phyloP scores from a whole-genome alignment of 2,329 filamentous ascomycete species.

The Myriangium duriaei region DNA sequence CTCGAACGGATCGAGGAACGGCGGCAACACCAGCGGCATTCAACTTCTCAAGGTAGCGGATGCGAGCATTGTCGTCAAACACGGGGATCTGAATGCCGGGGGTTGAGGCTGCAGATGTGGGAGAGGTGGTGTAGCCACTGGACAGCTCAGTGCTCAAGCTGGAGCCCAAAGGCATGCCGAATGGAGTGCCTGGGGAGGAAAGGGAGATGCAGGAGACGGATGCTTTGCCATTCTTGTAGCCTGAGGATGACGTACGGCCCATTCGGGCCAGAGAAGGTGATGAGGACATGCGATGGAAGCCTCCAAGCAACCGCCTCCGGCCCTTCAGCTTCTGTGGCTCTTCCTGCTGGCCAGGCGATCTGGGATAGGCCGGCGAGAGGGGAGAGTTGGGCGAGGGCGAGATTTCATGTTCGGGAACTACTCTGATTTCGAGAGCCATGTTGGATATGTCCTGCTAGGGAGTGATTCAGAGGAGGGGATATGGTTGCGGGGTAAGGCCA shows the following conservation, averaged over 20 bases:
- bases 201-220: conserved; percentile 55
- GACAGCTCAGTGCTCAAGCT: conserved; percentile 46
- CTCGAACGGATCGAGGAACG: conserved; percentile 38
- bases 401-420: neutral
- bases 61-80: conserved; percentile 42
- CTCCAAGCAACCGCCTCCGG: conserved; percentile 57
- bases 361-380: neutral
- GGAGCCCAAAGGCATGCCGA: conserved; percentile 41
- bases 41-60: conserved; percentile 38
- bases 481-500: neutral
- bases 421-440: conserved; percentile 2
- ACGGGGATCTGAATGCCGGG: conserved; percentile 34
- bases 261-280: conserved; percentile 57
- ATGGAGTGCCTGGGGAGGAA: conserved; percentile 37
- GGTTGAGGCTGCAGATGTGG: conserved; percentile 38
- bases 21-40: conserved; percentile 37
- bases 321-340: conserved; percentile 48
- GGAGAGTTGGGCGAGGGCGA: conserved; percentile 3
- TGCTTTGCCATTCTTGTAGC: conserved; percentile 52
- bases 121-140: conserved; percentile 43
- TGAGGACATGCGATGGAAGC: conserved; percentile 70
- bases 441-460: neutral
- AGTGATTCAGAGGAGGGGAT: neutral
- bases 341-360: conserved; percentile 1
- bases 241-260: conserved; percentile 52